Evolutionary conservation across 202 grass and related monocot species (phyloP).

Genomic region (Zizania palustris): DNA sequence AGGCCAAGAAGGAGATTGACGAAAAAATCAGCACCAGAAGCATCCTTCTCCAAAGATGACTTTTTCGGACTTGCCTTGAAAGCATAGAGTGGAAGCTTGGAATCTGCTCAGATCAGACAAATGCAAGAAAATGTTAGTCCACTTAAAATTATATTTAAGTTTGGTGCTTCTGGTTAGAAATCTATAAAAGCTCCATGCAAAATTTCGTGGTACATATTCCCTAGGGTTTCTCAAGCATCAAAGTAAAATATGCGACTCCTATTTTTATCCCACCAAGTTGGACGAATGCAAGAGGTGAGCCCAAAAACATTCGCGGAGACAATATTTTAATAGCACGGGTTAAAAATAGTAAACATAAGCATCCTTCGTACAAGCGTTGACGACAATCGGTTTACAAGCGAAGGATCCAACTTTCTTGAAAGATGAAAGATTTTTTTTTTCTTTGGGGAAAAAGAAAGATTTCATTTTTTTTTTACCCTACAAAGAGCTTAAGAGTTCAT

Average conservation of each 20-base stretch:
- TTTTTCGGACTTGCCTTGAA: conserved; percentile 54
- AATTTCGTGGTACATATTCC: neutral
- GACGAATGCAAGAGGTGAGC: conserved; percentile 17
- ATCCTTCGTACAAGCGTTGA: neutral
- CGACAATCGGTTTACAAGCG: neutral
- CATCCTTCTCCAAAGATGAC: conserved; percentile 32
- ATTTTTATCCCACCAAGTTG: conserved; percentile 4
- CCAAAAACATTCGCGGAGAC: neutral
- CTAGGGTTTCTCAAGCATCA: neutral
- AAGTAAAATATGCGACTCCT: neutral
- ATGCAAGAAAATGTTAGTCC: conserved; percentile 23
- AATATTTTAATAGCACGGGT: conserved; percentile 5
- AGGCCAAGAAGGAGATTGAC: conserved; percentile 79
- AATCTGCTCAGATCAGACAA: conserved; percentile 52
- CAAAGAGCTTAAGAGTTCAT: neutral
- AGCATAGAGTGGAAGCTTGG: conserved; percentile 77
- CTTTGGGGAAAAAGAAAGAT: neutral
- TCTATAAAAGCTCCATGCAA: neutral
- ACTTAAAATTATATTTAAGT: neutral
- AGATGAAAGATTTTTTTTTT: neutral
- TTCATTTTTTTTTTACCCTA: neutral
- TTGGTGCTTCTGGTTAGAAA: neutral
- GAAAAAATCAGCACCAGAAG: conserved; percentile 52
- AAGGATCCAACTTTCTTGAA: conserved; percentile 34
- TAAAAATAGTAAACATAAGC: conserved; percentile 27